These are phyloP conservation scores for Keithomyces neogunnii DNA, from an alignment of 2,329 filamentous ascomycete genomes.

Conservation along the genomic window DNA sequence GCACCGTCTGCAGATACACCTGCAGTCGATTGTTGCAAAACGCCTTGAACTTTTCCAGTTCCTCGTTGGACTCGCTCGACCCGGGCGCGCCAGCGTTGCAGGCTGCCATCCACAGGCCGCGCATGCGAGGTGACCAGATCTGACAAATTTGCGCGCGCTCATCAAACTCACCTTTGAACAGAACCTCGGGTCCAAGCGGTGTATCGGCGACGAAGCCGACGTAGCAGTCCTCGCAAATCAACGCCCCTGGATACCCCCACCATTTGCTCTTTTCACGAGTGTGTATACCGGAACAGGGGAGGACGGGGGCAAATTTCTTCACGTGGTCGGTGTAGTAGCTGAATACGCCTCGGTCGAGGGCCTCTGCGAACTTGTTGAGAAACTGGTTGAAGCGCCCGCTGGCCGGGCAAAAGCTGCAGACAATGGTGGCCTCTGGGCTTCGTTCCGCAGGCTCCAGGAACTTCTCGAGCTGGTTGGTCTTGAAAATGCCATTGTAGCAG, in stretches of 20 bases:
- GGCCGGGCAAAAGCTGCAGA: conserved; percentile 22
- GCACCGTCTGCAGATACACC: conserved; percentile 20
- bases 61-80: conserved; percentile 15
- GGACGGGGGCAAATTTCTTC: conserved; percentile 18
- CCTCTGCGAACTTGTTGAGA: conserved; percentile 18
- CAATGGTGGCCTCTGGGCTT: conserved; percentile 10
- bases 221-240: conserved; percentile 27
- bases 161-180: conserved; percentile 16
- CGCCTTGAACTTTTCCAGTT: conserved; percentile 17
- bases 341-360: conserved; percentile 23
- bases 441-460: conserved; percentile 20
- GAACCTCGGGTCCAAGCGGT: conserved; percentile 14
- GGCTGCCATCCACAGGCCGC: conserved; percentile 21
- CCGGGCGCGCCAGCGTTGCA: conserved; percentile 19
- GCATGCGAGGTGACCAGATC: conserved; percentile 30
- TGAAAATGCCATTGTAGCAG: conserved; percentile 22
- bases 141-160: conserved; percentile 22
- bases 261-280: conserved; percentile 17
- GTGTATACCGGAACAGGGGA: conserved; percentile 20
- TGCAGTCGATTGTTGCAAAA: conserved; percentile 19
- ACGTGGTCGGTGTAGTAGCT: conserved; percentile 19
- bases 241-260: conserved; percentile 25
- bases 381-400: conserved; percentile 17
- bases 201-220: conserved; percentile 20
- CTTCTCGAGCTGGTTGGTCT: conserved; percentile 14